Base-by-base conservation (phyloP, 352 stramenopile species). In the Phytophthora megakarya region DNA sequence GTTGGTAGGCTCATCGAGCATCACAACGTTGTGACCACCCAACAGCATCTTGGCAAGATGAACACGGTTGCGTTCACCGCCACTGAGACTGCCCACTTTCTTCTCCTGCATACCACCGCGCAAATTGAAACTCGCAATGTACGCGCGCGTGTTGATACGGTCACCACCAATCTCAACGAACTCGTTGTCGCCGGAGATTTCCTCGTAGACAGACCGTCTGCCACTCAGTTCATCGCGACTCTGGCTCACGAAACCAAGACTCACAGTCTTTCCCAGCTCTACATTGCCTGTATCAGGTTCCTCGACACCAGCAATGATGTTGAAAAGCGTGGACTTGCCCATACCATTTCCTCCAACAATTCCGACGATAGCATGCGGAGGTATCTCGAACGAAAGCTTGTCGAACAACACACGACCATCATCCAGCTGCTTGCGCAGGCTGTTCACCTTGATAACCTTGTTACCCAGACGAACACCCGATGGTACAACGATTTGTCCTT, bases 321-420 rank as follows among this genome's bases (percentile, higher is more conserved):
- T 97, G 39, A 99, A 90, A 3, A 99, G 77, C 25, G 97, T 99
- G 45, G 77, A 97, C 73, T 99, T 99, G 26, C 97, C 97, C 43
- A 92, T 96, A 45, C 97, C 97, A 78, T 99, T 99, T 23, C 94
- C 87, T 23, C 98, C 98, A n/a, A 99, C 85, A 46, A 99, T 93
- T 21, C 96, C 97, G 23, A 99, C 97, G 49, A 98, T 95, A 53
- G 98, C 90, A 26, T 98, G 95, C 52, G 97, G 96, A 15, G 97
- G 86, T 39, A 99, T 90, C 49, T 96, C 89, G 45, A 99, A 93
- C 37, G 93, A 96, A 22, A 97, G 75, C 64, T 99, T 86, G 22
- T 95, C 72, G 72, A 99, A 99, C 33, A 99, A 61, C 49, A 88
- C 71, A 44, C 81, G 86, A 12, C 78, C 80, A 35, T 92, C 78